A percentile compares a stretch with the other conserved stretches of the same genome.
phyloP scores from a whole-genome alignment of 495 filamentous ascomycete genomes.

The Aspergillus nidulans region DNA sequence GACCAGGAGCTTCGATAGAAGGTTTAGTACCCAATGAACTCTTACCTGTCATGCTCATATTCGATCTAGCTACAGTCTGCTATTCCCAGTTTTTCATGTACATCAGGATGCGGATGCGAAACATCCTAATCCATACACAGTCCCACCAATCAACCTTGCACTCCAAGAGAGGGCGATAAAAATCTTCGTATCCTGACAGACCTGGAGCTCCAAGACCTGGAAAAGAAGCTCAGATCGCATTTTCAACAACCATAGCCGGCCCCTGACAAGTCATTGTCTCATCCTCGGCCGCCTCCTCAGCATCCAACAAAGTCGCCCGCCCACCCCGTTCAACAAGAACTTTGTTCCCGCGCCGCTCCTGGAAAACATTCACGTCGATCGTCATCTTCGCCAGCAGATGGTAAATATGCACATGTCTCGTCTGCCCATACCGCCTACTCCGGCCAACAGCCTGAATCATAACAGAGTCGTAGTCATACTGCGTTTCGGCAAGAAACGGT shows the following conservation, averaged over 20 bases:
- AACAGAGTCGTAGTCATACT: constrained; percentile 53
- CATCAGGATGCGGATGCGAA: background rate
- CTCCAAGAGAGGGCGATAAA: background rate
- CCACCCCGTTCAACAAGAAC: constrained; percentile 27
- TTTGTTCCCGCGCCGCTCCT: constrained; percentile 30
- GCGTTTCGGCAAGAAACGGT: constrained; percentile 51
- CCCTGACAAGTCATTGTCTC: constrained; percentile 21
- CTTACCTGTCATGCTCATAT: background rate
- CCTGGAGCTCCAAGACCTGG: background rate
- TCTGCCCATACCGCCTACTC: constrained; percentile 62
- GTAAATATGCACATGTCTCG: constrained; percentile 63
- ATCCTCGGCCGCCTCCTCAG: constrained; percentile 13
- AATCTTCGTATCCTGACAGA: background rate
- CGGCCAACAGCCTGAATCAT: constrained; percentile 74
- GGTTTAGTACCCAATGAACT: constrained; percentile 17
- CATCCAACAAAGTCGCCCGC: constrained; percentile 10
- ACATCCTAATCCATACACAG: background rate
- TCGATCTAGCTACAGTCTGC: background rate
- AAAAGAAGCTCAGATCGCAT: constrained; percentile 15
- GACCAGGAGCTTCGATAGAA: constrained; percentile 19
- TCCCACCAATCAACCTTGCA: background rate
- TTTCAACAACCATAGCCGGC: constrained; percentile 14
- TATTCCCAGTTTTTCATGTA: background rate
- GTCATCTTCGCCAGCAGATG: constrained; percentile 60
- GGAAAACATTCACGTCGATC: constrained; percentile 65